Evolutionary conservation across 1,284 basidiomycete species (phyloP).

Genomic region (Sanghuangporus sanghuang): DNA sequence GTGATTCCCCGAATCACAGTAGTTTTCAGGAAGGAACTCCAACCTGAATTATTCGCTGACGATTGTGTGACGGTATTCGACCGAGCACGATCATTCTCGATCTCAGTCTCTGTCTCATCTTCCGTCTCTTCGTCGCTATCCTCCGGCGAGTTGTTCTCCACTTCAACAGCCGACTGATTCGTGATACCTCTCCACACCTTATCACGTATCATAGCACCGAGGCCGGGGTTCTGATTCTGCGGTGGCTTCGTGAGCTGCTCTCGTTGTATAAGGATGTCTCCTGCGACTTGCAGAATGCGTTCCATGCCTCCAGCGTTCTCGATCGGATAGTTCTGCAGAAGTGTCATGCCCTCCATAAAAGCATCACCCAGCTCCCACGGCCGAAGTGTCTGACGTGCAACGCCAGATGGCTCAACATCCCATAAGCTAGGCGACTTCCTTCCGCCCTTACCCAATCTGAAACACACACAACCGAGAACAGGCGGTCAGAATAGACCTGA

Average conservation of each 20-base stretch:
- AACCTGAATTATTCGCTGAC: constrained; percentile 27
- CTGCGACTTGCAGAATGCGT: constrained; percentile 59
- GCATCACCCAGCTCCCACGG: constrained; percentile 56
- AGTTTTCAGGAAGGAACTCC: constrained; percentile 52
- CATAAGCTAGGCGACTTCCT: constrained; percentile 47
- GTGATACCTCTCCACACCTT: constrained; percentile 66
- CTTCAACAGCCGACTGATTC: constrained; percentile 35
- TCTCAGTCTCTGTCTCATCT: constrained; percentile 25
- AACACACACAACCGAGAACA: not conserved
- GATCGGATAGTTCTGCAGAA: constrained; percentile 61
- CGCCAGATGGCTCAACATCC: constrained; percentile 40
- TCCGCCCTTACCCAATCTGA: constrained; percentile 49
- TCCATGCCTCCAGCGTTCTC: constrained; percentile 63
- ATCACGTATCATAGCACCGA: constrained; percentile 53
- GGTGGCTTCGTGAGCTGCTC: constrained; percentile 32
- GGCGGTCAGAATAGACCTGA: not conserved
- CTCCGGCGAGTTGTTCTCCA: constrained; percentile 33
- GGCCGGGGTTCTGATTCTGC: constrained; percentile 33
- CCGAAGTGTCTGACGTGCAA: constrained; percentile 40
- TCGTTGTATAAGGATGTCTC: constrained; percentile 51
- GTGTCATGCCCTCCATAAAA: constrained; percentile 58
- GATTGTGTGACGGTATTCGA: constrained; percentile 28
- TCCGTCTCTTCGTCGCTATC: constrained; percentile 28
- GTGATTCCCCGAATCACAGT: constrained; percentile 71
- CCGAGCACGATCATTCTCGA: constrained; percentile 31